phyloP scores from a whole-genome alignment of 495 filamentous ascomycete genomes.

The Hypoxylon intermedium region DNA sequence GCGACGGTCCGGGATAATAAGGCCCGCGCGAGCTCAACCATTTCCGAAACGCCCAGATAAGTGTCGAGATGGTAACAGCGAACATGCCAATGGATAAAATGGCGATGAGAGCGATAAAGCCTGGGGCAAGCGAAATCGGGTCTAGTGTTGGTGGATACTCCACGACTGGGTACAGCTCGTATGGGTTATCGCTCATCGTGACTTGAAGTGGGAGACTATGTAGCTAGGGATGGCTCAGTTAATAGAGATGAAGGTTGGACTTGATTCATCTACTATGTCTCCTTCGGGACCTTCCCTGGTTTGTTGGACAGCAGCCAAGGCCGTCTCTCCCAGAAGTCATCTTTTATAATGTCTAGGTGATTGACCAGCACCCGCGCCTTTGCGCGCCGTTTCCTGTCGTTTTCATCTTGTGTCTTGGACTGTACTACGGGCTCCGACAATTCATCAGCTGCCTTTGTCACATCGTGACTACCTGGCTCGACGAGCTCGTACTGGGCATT shows the following conservation, averaged over 20 bases:
- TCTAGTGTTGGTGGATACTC: no score
- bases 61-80: no score
- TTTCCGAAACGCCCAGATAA: no score
- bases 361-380: conserved; percentile 81
- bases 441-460: conserved; percentile 45
- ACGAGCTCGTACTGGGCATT: conserved; percentile 58
- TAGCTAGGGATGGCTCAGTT: background rate
- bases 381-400: conserved; percentile 72
- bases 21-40: no score
- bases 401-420: conserved; percentile 79
- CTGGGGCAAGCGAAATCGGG: no score
- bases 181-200: no score
- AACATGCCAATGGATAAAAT: no score
- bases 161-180: no score
- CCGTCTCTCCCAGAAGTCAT: conserved; percentile 87
- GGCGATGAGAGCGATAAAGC: no score
- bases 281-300: conserved; percentile 68
- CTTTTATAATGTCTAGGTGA: conserved; percentile 90
- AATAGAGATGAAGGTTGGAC: conserved; percentile 16
- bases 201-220: background rate
- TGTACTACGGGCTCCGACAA: conserved; percentile 52
- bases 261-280: conserved; percentile 47
- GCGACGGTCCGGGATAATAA: no score
- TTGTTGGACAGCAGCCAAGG: conserved; percentile 86
- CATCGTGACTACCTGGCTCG: conserved; percentile 54